Evolutionary conservation across 495 filamentous ascomycete genomes (phyloP).

Genomic region (Penicillium simplicissimum): DNA sequence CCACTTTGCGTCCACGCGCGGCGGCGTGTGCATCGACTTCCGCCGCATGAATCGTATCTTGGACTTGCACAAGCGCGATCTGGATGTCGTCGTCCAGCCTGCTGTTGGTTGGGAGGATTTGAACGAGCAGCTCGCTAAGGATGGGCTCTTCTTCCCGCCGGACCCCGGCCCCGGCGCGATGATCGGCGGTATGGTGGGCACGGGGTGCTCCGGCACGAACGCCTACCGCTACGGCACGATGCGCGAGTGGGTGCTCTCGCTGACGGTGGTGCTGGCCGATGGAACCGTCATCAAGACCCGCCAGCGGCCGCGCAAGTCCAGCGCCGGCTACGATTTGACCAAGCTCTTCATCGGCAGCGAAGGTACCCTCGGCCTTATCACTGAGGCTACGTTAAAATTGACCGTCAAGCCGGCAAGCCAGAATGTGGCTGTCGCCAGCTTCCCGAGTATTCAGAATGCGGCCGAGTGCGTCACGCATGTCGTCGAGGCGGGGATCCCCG

Average conservation of each 20-base stretch:
- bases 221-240: conserved; percentile 70
- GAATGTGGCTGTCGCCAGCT: conserved; percentile 63
- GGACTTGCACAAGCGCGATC: conserved; percentile 54
- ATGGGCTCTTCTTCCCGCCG: conserved; percentile 65
- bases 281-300: conserved; percentile 66
- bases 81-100: conserved; percentile 68
- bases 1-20: conserved; percentile 60
- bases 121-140: conserved; percentile 56
- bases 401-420: conserved; percentile 62
- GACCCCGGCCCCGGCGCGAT: conserved; percentile 67
- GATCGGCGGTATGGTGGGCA: conserved; percentile 70
- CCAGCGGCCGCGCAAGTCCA: conserved; percentile 65
- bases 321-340: conserved; percentile 66
- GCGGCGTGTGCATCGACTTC: conserved; percentile 66
- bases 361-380: conserved; percentile 65
- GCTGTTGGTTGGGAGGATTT: conserved; percentile 64
- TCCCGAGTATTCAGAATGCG: conserved; percentile 55
- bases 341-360: conserved; percentile 64
- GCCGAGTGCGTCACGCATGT: conserved; percentile 61
- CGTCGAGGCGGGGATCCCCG: conserved; percentile 61
- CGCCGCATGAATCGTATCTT: conserved; percentile 63
- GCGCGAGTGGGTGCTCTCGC: conserved; percentile 65
- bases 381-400: conserved; percentile 63
- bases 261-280: conserved; percentile 66
- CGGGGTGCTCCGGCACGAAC: conserved; percentile 67